phyloP scores from a whole-genome alignment of 306 rosid species.

The Alnus glutinosa region DNA sequence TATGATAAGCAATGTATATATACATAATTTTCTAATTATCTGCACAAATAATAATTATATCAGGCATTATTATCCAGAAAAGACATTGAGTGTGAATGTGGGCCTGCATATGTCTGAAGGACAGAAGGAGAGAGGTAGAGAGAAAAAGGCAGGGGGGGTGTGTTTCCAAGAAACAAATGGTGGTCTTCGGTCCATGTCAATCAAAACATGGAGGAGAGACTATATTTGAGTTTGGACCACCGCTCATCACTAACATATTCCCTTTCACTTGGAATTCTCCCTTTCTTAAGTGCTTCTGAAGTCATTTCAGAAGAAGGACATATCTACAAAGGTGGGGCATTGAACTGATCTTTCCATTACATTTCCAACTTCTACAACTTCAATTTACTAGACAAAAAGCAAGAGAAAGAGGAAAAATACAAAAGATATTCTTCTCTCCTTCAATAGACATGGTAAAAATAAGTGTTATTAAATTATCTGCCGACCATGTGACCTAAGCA shows the following conservation, averaged over 20 bases:
- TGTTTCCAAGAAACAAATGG: neutral
- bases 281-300: neutral
- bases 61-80: neutral
- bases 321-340: conserved; percentile 9
- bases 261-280: neutral
- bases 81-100: conserved; percentile 14
- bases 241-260: conserved; percentile 6
- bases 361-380: neutral
- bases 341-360: neutral
- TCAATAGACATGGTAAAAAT: neutral
- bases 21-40: conserved; percentile 21
- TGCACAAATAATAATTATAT: conserved; percentile 14
- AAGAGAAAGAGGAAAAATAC: neutral
- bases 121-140: neutral
- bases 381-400: neutral
- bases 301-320: conserved; percentile 3
- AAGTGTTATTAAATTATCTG: neutral
- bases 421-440: neutral
- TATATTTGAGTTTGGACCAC: neutral
- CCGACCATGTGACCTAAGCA: neutral
- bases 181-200: conserved; percentile 3
- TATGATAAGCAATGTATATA: conserved; percentile 3
- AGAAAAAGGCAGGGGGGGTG: neutral
- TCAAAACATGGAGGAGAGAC: neutral
- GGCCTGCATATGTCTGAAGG: neutral